These are phyloP conservation scores for Boletus insuetus DNA, from an alignment of 768 basidiomycete genomes.

Conservation along the genomic window DNA sequence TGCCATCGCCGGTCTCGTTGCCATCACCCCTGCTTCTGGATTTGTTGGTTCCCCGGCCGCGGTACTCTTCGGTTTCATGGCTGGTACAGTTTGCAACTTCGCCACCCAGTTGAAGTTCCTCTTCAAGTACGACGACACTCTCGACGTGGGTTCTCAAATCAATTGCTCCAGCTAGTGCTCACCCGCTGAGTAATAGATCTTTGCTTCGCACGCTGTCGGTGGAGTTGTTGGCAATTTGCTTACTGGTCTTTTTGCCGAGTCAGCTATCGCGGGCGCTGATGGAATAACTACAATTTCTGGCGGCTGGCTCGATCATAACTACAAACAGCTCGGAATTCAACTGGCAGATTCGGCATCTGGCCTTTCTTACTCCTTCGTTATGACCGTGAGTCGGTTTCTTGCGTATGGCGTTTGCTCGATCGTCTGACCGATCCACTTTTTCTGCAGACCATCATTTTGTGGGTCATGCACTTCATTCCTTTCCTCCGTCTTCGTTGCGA, in stretches of 20 bases:
- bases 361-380: constrained; percentile 66
- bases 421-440: not conserved
- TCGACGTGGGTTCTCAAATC: constrained; percentile 55
- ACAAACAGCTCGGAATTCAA: constrained; percentile 82
- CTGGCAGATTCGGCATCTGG: constrained; percentile 71
- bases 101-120: constrained; percentile 94
- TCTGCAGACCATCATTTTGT: constrained; percentile 69
- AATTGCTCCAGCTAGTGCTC: not conserved
- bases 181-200: constrained; percentile 54
- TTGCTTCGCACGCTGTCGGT: constrained; percentile 80
- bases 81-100: constrained; percentile 86
- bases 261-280: constrained; percentile 76
- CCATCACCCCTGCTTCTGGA: constrained; percentile 84
- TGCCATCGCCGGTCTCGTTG: constrained; percentile 86
- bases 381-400: constrained; percentile 54
- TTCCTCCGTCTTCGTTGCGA: constrained; percentile 67
- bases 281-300: constrained; percentile 64
- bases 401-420: not conserved
- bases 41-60: constrained; percentile 81
- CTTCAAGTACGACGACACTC: constrained; percentile 71
- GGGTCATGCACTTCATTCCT: constrained; percentile 87
- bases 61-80: constrained; percentile 81
- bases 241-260: constrained; percentile 86
- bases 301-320: constrained; percentile 87
- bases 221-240: constrained; percentile 80